Evolutionary conservation across 2,329 filamentous ascomycete genomes (phyloP), one percentile per base, ranked within the genome.

Genomic region (Epichloe aotearoae): DNA sequence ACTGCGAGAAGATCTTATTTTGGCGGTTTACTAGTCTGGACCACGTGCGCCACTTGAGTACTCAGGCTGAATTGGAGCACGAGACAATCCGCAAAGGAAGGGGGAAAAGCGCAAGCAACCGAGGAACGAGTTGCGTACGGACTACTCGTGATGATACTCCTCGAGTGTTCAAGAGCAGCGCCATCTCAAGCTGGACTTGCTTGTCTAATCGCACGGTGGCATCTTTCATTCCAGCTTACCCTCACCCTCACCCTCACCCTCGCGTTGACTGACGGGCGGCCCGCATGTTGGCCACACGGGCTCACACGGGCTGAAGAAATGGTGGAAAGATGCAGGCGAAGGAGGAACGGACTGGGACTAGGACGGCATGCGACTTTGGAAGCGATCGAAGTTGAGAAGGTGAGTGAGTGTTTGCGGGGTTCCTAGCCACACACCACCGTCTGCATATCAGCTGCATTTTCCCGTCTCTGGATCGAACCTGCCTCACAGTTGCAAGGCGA

Each of bases 161-260:
- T 12, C 5, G 14, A 17, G 33, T 8, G 6, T 17, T 45, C 6
- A n/a, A 11, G n/a, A 38, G 34, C 33, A 26, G 47, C 30, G 23
- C 23, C 6, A 23, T 23, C 23, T 23, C 6, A 23, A 23, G 23
- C 23, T 23, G 7, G 23, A 23, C 23, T 23, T 23, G 1, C 6
- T 23, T 7, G 23, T 23, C 23, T 23, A 12, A 37, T 49, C 30
- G 17, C 17, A 38, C 23, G 7, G 23, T 26, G 23, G 15, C 20
- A 38, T 44, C 20, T 34, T 34, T 11, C 33, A 49, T 42, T 43
- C 39, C 47, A 49, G 47, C 47, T 49, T 49, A 30, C 40, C 36
- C 43, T 37, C 39, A n/a, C 23, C 23, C 43, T n/a, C n/a, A n/a
- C n/a, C n/a, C n/a, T n/a, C n/a, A n/a, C n/a, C n/a, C n/a, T 37